Evolutionary conservation across 148 eudicot genomes (phyloP).

Genomic region (Spergularia bocconei): DNA sequence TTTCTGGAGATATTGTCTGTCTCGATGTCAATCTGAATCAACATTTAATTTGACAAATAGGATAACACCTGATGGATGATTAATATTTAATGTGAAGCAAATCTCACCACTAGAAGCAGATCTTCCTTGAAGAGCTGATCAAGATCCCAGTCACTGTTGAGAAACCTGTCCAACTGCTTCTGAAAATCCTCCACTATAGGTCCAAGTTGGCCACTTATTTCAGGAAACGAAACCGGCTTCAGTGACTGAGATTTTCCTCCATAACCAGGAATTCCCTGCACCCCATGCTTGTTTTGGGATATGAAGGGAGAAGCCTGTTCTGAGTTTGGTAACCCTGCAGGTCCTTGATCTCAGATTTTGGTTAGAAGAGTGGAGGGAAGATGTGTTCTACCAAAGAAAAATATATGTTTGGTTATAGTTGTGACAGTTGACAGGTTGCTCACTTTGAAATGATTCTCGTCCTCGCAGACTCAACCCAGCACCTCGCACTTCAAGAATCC

Average conservation of each 20-base stretch:
- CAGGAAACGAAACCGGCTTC: constrained; percentile 29
- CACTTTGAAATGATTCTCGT: constrained; percentile 23
- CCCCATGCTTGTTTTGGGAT: no score
- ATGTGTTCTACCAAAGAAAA: not conserved
- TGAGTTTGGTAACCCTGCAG: constrained; percentile 33
- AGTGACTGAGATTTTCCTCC: constrained; percentile 29
- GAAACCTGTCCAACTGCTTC: constrained; percentile 42
- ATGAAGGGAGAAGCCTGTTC: constrained; percentile 25
- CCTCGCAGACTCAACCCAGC: constrained; percentile 58
- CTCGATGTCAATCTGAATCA: no score
- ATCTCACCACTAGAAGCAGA: constrained; percentile 60
- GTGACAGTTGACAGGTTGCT: constrained; percentile 16
- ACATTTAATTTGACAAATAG: no score
- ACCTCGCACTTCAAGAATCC: constrained; percentile 72
- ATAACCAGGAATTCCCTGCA: no score
- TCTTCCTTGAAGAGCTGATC: constrained; percentile 56
- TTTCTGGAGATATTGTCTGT: no score
- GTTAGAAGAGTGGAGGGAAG: not conserved
- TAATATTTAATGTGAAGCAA: not conserved
- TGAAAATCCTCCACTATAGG: constrained; percentile 36
- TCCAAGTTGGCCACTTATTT: constrained; percentile 25
- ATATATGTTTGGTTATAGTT: not conserved
- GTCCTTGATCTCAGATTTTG: not conserved
- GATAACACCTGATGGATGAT: not conserved
- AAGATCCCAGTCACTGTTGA: constrained; percentile 56